Percentiles rank a stretch among this genome's conserved stretches.
Evolutionary conservation across 1,139 yeast species (phyloP).

Genomic region (Chernovozyma aurita): DNA sequence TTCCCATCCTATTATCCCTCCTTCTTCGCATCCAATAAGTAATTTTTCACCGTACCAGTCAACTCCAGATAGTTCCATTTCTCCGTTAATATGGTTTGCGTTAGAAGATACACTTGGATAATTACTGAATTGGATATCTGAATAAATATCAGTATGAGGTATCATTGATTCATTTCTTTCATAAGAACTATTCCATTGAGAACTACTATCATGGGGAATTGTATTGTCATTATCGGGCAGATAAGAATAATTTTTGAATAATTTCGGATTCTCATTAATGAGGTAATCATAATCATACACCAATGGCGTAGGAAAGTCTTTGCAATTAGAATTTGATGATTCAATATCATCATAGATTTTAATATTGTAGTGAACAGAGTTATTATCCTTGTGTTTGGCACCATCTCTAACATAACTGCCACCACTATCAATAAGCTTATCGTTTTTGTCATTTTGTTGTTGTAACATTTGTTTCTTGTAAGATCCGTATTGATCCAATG

Average conservation of each 20-base stretch:
- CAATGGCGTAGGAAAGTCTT: conserved; percentile 34
- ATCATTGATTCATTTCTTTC: conserved; percentile 7
- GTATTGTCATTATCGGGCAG: conserved; percentile 16
- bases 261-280: conserved; percentile 33
- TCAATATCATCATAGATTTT: conserved; percentile 13
- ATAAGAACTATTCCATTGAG: conserved; percentile 18
- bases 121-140: neutral
- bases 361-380: conserved; percentile 5
- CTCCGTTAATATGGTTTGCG: conserved; percentile 41
- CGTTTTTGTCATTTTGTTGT: neutral
- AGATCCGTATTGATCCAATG: conserved; percentile 38
- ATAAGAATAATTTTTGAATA: conserved; percentile 36
- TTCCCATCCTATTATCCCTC: conserved; percentile 43
- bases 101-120: conserved; percentile 6
- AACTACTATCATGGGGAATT: conserved; percentile 21
- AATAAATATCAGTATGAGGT: neutral
- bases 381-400: neutral
- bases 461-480: conserved; percentile 14
- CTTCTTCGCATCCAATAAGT: conserved; percentile 40
- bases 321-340: neutral
- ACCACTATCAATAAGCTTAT: neutral
- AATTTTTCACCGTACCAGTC: conserved; percentile 37
- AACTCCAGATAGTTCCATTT: conserved; percentile 42
- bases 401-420: conserved; percentile 1
- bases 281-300: conserved; percentile 44